Evolutionary conservation across 2,329 filamentous ascomycete species (phyloP).

Genomic region (Rhynchosporium secalis): DNA sequence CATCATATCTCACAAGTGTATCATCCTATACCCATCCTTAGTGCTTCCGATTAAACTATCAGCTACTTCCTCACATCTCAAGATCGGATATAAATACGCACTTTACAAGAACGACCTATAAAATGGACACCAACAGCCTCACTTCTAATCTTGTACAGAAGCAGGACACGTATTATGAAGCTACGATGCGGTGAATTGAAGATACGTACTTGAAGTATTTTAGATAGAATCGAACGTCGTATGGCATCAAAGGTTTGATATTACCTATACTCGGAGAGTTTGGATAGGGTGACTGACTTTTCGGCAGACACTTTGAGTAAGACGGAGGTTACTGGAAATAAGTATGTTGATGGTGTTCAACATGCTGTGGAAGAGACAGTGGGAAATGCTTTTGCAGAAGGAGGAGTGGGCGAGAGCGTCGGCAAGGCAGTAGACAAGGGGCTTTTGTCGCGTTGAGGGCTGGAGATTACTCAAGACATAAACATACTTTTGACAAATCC

Average conservation of each 20-base stretch:
- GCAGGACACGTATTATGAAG: constrained; percentile 30
- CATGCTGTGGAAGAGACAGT: constrained; percentile 28
- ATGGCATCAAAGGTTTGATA: constrained; percentile 34
- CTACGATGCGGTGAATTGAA: constrained; percentile 34
- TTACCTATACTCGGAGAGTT: background rate
- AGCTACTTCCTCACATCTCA: background rate
- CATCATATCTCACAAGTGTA: background rate
- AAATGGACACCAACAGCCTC: constrained; percentile 9
- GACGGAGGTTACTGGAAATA: constrained; percentile 33
- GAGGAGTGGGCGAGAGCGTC: constrained; percentile 25
- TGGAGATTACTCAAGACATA: background rate
- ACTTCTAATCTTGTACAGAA: constrained; percentile 21
- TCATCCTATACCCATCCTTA: background rate
- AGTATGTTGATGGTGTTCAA: constrained; percentile 36
- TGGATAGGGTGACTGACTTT: too few relatives aligned
- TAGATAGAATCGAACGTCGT: constrained; percentile 36
- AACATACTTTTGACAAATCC: background rate
- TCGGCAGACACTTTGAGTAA: constrained; percentile 33
- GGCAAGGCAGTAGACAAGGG: constrained; percentile 33
- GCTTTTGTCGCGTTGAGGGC: background rate
- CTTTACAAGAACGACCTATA: background rate
- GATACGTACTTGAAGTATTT: constrained; percentile 37
- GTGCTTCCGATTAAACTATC: background rate
- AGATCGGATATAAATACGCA: background rate
- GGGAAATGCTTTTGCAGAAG: constrained; percentile 28